phyloP scores from a whole-genome alignment of 2,329 filamentous ascomycete species.

The Sporothrix brunneoviolacea region DNA sequence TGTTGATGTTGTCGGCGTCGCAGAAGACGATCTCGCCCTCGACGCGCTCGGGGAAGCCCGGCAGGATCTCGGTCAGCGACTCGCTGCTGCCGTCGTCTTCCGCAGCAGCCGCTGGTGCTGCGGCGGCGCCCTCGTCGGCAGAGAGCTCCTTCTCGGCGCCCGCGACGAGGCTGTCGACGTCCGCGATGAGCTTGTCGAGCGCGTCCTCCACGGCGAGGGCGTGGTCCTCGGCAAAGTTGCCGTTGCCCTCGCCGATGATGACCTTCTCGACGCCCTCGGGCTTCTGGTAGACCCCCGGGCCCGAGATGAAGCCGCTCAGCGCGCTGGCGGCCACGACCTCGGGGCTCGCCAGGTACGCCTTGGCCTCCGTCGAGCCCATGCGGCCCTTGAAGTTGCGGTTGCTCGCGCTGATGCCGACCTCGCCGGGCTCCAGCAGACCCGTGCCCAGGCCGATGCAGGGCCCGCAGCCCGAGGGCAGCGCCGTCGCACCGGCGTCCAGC shows the following conservation, averaged over 20 bases:
- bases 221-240: constrained; percentile 16
- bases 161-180: constrained; percentile 59
- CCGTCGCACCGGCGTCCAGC: constrained; percentile 68
- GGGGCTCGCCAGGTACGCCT: constrained; percentile 81
- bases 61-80: constrained; percentile 62
- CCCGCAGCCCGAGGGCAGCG: constrained; percentile 67
- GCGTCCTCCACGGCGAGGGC: constrained; percentile 51
- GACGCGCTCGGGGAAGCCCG: constrained; percentile 79
- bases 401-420: constrained; percentile 74
- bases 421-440: constrained; percentile 75
- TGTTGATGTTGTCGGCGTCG: constrained; percentile 78
- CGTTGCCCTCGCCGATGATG: constrained; percentile 25
- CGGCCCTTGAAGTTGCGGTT: constrained; percentile 91
- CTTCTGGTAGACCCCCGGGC: constrained; percentile 68
- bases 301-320: constrained; percentile 61
- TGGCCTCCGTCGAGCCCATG: constrained; percentile 74
- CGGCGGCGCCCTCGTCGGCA: no score
- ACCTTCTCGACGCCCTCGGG: constrained; percentile 33
- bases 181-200: constrained; percentile 61
- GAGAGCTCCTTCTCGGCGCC: constrained; percentile 40
- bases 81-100: constrained; percentile 27
- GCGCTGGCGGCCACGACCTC: constrained; percentile 91
- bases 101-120: constrained; percentile 22
- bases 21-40: constrained; percentile 83
- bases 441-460: constrained; percentile 73